Conservation (phyloP, 2,329 filamentous ascomycete species). For the Ceratocystiopsis minuta region DNA sequence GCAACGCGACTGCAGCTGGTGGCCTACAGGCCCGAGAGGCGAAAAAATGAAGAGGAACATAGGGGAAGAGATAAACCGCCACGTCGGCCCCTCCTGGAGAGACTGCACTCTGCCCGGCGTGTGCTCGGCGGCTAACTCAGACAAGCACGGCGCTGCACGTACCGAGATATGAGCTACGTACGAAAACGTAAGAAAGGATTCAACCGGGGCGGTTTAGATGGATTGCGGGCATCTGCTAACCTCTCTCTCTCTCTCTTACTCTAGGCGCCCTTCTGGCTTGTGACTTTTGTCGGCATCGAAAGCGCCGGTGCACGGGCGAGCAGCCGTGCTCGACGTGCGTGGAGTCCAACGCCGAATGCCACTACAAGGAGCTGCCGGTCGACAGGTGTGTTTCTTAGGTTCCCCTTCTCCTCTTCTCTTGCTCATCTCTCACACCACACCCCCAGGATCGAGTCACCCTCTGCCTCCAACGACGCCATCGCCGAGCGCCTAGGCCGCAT, state of each 20-base stretch:
- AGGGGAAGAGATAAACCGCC: no score
- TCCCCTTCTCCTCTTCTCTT: background rate
- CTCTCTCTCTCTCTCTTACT: background rate
- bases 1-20: no score
- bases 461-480: constrained; percentile 13
- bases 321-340: constrained; percentile 21
- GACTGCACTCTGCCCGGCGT: no score
- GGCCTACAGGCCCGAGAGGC: no score
- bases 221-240: background rate
- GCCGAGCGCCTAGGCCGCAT: constrained; percentile 21
- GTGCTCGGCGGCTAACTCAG: no score
- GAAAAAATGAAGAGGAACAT: no score
- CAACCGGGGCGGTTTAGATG: no score
- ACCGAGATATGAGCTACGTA: background rate
- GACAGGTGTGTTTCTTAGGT: constrained; percentile 9
- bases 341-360: constrained; percentile 21
- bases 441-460: constrained; percentile 3
- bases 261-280: constrained; percentile 22
- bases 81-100: no score
- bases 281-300: constrained; percentile 22
- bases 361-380: constrained; percentile 20
- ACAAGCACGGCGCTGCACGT: no score
- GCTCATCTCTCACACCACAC: background rate
- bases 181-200: background rate
- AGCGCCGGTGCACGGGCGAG: constrained; percentile 21